Evolutionary conservation across 1,284 basidiomycete genomes (phyloP).

Genomic region (Cutaneotrichosporon dermatis): DNA sequence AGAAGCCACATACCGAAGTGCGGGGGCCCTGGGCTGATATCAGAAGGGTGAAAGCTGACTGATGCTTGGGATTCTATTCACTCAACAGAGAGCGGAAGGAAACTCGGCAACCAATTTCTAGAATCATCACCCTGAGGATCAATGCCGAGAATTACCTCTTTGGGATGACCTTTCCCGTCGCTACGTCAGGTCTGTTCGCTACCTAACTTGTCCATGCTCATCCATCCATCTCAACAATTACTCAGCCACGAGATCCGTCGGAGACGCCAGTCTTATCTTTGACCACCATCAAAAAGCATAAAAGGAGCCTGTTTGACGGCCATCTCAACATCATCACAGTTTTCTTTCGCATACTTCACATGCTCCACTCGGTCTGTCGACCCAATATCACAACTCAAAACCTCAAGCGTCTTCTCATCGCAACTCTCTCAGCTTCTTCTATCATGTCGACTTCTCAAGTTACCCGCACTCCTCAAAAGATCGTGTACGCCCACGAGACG

Average conservation of each 20-base stretch:
- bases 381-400: background rate
- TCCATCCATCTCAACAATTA: background rate
- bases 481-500: constrained; percentile 70
- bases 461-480: constrained; percentile 62
- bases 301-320: background rate
- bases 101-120: too few species aligned
- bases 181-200: too few species aligned
- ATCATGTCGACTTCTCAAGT: constrained; percentile 4
- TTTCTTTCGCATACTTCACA: background rate
- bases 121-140: too few species aligned
- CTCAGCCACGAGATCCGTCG: background rate
- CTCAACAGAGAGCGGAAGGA: too few species aligned
- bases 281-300: constrained; percentile 7
- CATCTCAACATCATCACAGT: constrained; percentile 4
- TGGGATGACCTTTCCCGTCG: too few species aligned
- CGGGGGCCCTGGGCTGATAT: too few species aligned
- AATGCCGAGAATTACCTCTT: too few species aligned
- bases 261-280: too few species aligned
- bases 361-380: constrained; percentile 1
- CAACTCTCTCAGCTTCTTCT: constrained; percentile 2
- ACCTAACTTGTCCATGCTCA: too few species aligned
- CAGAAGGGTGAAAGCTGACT: too few species aligned
- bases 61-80: too few species aligned
- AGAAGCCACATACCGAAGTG: too few species aligned
- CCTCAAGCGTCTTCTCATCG: constrained; percentile 8